These are phyloP conservation scores for Blumeria graminis DNA, from an alignment of 2,329 filamentous ascomycete species.

Conservation along the genomic window DNA sequence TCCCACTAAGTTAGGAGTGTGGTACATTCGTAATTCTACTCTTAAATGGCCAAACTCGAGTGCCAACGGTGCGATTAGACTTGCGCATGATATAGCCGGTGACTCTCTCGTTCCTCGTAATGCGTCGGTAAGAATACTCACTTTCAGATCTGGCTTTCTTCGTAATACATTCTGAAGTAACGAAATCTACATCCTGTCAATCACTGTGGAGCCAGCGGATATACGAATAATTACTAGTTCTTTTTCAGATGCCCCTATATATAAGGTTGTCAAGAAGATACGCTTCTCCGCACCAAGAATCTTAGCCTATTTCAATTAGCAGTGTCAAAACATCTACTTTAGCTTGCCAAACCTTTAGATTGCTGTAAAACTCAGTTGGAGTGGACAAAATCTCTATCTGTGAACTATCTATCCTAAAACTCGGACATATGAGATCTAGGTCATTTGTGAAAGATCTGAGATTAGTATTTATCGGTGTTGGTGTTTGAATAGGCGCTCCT, in stretches of 20 bases:
- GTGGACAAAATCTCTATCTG: conserved; percentile 58
- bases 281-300: conserved; percentile 55
- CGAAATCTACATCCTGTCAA: conserved; percentile 29
- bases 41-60: conserved; percentile 60
- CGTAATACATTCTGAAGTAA: conserved; percentile 53
- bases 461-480: background rate
- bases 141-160: conserved; percentile 47
- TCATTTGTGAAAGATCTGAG: conserved; percentile 42
- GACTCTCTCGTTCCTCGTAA: conserved; percentile 79
- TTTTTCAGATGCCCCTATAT: conserved; percentile 81
- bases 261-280: conserved; percentile 86
- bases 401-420: conserved; percentile 62
- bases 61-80: conserved; percentile 63
- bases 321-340: background rate
- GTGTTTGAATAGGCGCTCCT: no score
- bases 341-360: conserved; percentile 45
- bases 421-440: conserved; percentile 72
- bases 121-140: conserved; percentile 81
- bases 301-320: conserved; percentile 33
- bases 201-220: conserved; percentile 2
- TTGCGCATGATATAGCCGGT: conserved; percentile 66
- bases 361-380: conserved; percentile 76
- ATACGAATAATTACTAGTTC: conserved; percentile 36
- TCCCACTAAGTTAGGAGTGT: conserved; percentile 86
- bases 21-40: conserved; percentile 90